Base-by-base conservation (phyloP, 768 basidiomycete species). In the Leccinum obscurum region DNA sequence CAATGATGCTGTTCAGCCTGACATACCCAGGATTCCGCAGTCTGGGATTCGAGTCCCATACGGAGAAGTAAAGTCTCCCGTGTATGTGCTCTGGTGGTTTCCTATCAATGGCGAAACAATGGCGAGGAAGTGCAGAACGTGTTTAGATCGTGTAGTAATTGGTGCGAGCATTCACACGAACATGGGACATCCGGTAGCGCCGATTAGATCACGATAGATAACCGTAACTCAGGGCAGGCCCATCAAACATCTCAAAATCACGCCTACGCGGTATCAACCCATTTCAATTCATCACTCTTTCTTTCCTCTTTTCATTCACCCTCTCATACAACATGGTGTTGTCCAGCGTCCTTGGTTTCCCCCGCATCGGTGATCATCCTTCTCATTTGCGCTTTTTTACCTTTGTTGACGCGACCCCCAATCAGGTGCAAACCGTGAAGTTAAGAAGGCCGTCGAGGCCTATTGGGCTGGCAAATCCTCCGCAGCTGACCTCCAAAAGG, bases 391-490 rank as follows among this genome's bases (percentile, higher is more conserved):
- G 56, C 34, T 6, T 20, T 20, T 8, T 20, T 8, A 39, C 39
- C 52, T 5, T 4, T 20, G 4, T 58, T 66, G 13, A 73, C 49
- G 28, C 35, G 8, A 52, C 20, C 6, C 15, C 13, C 34, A 30
- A 22, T 15, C 26, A 95, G 93, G 93, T 80, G 89, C 88, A 60
- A 89, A 94, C 80, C 92, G 92, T 79, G 93, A 96, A 80, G 85
- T 95, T 63, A 97, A 97, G 81, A 96, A 98, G 82, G 94, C 95
- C 66, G 92, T 97, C 71, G 96, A 98, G 79, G 90, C 93, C 58
- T 98, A 98, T 83, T 99, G 97, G 97, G 93, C 84, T 34, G 90
- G 91, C 76, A 98, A 96, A 77, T 81, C 87, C 74, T 83, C 88
- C 62, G 93, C 86, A 37, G 91, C 92, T 66, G 92, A 94, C 60